These are phyloP conservation scores for Cutaneotrichosporon mucoides DNA, from an alignment of 1,284 basidiomycete species.

Conservation along the genomic window DNA sequence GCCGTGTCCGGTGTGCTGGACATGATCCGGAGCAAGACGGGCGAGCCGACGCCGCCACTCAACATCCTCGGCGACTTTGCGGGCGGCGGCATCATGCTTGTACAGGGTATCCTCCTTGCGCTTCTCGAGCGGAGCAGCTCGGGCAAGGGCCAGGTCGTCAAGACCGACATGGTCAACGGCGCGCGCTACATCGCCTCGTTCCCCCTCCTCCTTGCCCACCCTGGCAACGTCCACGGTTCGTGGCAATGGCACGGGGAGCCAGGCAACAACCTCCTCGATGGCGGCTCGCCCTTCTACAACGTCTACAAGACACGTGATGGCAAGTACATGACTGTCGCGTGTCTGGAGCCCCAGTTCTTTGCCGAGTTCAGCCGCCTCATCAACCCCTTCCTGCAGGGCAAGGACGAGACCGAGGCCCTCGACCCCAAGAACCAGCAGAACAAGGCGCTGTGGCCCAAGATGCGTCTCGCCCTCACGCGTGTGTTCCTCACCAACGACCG, in stretches of 20 bases:
- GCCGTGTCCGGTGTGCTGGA: constrained; percentile 16
- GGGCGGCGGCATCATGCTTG: constrained; percentile 18
- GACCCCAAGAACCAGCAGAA: constrained; percentile 8
- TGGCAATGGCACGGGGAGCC: neutral
- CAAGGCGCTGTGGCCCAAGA: constrained; percentile 3
- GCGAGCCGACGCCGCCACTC: constrained; percentile 13
- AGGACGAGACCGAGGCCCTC: neutral
- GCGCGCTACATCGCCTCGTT: constrained; percentile 15
- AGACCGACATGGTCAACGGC: constrained; percentile 19
- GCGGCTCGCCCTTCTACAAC: constrained; percentile 18
- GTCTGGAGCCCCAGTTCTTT: constrained; percentile 23
- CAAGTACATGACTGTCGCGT: constrained; percentile 13
- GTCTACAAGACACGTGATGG: constrained; percentile 12
- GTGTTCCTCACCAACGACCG: constrained; percentile 12
- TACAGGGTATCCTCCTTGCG: constrained; percentile 18
- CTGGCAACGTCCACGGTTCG: neutral
- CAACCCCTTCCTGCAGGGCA: neutral
- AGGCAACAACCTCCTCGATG: constrained; percentile 19
- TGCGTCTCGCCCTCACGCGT: constrained; percentile 4
- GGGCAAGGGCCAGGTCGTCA: constrained; percentile 20
- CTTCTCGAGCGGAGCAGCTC: constrained; percentile 7
- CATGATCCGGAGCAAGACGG: constrained; percentile 11
- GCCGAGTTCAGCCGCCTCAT: constrained; percentile 10
- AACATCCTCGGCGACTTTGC: constrained; percentile 25
- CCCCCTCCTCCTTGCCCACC: constrained; percentile 6